These are phyloP conservation scores for Laburnicola sp. DNA, from an alignment of 2,329 filamentous ascomycete genomes.

Conservation along the genomic window DNA sequence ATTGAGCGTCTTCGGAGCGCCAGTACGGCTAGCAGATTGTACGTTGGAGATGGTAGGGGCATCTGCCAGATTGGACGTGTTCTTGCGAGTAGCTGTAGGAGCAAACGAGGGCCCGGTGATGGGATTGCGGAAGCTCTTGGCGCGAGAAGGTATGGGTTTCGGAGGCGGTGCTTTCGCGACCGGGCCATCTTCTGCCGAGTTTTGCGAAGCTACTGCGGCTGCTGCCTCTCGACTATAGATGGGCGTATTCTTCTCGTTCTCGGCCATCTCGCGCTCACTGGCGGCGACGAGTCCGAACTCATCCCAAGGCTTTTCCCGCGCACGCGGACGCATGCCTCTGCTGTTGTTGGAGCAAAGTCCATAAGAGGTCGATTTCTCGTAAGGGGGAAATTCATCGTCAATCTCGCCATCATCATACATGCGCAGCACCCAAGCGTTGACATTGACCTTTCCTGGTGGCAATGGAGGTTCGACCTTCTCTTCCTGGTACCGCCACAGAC, in stretches of 20 bases:
- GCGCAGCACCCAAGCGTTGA: constrained; percentile 79
- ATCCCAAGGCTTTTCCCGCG: constrained; percentile 76
- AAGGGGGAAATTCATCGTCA: constrained; percentile 81
- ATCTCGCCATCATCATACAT: constrained; percentile 86
- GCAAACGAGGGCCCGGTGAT: constrained; percentile 56
- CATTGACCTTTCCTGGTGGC: constrained; percentile 67
- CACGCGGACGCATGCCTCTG: constrained; percentile 63
- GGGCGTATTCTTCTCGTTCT: constrained; percentile 70
- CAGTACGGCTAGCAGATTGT: constrained; percentile 59
- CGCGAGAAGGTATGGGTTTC: constrained; percentile 42
- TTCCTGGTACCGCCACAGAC: constrained; percentile 75
- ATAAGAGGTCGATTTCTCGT: constrained; percentile 73
- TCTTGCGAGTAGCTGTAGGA: constrained; percentile 51
- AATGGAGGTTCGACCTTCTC: constrained; percentile 72
- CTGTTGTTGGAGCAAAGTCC: constrained; percentile 81
- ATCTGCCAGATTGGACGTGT: constrained; percentile 50
- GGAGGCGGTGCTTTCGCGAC: constrained; percentile 27
- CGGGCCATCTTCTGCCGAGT: constrained; percentile 30
- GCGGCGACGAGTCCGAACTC: constrained; percentile 81
- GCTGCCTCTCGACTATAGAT: constrained; percentile 62
- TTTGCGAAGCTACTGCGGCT: constrained; percentile 29
- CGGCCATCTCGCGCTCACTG: constrained; percentile 66
- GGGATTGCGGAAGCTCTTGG: constrained; percentile 53
- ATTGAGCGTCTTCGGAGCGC: constrained; percentile 70
- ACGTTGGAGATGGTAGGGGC: constrained; percentile 48